Evolutionary conservation across 306 rosid species (phyloP).

Genomic region (Vicia sativa): DNA sequence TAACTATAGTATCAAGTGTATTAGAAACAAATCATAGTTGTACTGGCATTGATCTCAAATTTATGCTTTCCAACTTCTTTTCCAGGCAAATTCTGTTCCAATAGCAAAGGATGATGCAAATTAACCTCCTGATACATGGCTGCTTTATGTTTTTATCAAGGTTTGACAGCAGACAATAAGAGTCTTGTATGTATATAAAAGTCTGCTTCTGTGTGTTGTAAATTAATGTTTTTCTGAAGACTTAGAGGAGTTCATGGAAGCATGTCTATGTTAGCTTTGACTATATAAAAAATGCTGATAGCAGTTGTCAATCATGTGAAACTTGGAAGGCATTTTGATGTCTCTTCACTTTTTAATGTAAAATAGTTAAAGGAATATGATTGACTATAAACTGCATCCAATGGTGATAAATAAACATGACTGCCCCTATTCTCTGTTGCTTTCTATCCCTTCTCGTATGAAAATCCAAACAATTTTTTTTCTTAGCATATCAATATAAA

Average conservation of each 20-base stretch:
- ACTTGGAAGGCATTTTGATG: slow-evolving; percentile 2
- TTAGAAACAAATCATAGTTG: slow-evolving; percentile 16
- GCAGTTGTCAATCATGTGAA: slow-evolving; percentile 5
- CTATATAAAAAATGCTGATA: slow-evolving; percentile 5
- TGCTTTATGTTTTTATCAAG: slow-evolving; percentile 16
- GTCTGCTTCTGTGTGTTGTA: slow-evolving; percentile 31
- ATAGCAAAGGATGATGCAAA: slow-evolving; percentile 55
- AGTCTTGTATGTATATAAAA: slow-evolving; percentile 40
- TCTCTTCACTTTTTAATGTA: background rate
- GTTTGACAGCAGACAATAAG: slow-evolving; percentile 30
- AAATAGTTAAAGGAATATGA: too few species aligned
- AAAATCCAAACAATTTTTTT: background rate
- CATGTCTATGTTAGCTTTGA: slow-evolving; percentile 6
- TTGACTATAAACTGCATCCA: too few species aligned
- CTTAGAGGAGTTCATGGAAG: slow-evolving; percentile 14
- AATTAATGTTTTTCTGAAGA: slow-evolving; percentile 10
- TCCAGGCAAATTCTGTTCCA: slow-evolving; percentile 83
- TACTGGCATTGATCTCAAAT: slow-evolving; percentile 14
- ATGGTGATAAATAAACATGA: too few species aligned
- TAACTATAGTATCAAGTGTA: background rate
- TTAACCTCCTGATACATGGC: slow-evolving; percentile 21
- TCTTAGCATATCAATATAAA: too few species aligned
- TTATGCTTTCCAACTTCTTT: slow-evolving; percentile 6
- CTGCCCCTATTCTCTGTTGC: too few species aligned
- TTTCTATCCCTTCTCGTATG: too few species aligned